Evolutionary conservation across 2,329 filamentous ascomycete species (phyloP).

Genomic region (Drechslerella dactyloides): DNA sequence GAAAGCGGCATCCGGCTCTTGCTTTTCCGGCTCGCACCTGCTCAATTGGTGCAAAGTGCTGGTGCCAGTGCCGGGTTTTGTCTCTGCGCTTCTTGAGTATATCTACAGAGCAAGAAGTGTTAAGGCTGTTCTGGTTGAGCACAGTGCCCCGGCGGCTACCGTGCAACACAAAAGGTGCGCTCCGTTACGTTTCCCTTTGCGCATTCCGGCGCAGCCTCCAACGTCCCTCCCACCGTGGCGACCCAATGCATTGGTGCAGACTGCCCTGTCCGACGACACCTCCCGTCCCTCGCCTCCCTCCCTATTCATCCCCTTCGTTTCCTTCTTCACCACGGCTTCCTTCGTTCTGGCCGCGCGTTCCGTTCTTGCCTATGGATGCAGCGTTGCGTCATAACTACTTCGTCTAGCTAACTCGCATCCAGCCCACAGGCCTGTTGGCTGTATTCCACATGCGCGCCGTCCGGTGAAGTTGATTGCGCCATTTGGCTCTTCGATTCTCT

Average conservation of each 20-base stretch:
- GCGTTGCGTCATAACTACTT: background rate
- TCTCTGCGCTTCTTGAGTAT: too few relatives aligned
- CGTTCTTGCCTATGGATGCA: background rate
- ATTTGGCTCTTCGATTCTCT: slow-evolving; percentile 6
- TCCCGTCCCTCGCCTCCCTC: too few relatives aligned
- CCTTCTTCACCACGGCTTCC: background rate
- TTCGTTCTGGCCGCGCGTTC: background rate
- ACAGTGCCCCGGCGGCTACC: too few relatives aligned
- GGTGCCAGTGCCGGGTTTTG: background rate
- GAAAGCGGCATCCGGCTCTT: background rate
- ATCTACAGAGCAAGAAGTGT: too few relatives aligned
- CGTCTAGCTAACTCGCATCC: background rate
- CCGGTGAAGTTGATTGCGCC: background rate
- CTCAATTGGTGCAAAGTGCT: slow-evolving; percentile 9
- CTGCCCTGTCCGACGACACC: too few relatives aligned
- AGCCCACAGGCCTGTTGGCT: background rate
- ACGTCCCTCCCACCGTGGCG: too few relatives aligned
- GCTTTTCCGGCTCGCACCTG: background rate
- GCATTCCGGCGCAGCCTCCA: too few relatives aligned
- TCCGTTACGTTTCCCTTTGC: too few relatives aligned
- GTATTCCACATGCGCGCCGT: background rate
- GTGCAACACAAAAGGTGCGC: too few relatives aligned
- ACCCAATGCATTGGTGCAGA: too few relatives aligned
- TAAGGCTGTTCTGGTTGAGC: too few relatives aligned
- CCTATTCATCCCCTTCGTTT: too few relatives aligned